Base-by-base conservation (phyloP, 192 early-diverging fungal genomes). In the Coemansia sp. region DNA sequence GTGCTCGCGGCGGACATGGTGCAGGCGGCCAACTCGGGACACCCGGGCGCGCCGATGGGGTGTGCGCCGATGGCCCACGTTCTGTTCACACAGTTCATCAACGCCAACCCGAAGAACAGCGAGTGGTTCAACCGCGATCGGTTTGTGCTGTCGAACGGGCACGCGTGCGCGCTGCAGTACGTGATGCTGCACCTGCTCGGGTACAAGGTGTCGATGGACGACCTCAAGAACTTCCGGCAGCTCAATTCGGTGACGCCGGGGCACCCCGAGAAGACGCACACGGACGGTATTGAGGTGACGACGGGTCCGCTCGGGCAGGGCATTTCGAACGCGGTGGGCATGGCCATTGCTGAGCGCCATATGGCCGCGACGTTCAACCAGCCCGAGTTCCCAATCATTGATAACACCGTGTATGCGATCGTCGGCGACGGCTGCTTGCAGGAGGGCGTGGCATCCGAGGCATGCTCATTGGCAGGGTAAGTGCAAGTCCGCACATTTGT, bases 21-120 rank as follows among this genome's bases (percentile, higher is more conserved):
- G 24, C 86, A 88, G 53, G 87, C 87, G 62, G 87, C 92, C 70
- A 93, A 92, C 73, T 93, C 91, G 49, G 97, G 97, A 12, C 97
- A 99, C 62, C 94, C 95, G 40, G 95, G 96, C 54, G 95, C 95
- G 29, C 97, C 97, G 9, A 95, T 99, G 90, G 97, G 97, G 14
- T 95, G 90, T 59, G 97, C 95, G 46, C 95, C 95, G 9, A 89
- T 99, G 85, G 91, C 91, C 11, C 90, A 95, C 56, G 80, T 90
- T 44, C 76, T 98, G 44, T 99, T 94, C 71, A 87, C 88, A n/a
- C 82, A 81, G 42, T 89, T 88, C 72, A 84, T 98, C 70, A 87
- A 80, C 50, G 84, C 78, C 56, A 92, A 93, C 83, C 95, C 97
- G 56, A 83, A 84, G 70, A 86, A 96, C 81, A 91, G 93, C 60